Evolutionary conservation across 1,284 basidiomycete genomes (phyloP), one percentile per base, ranked within the genome.

Genomic region (Phellinidium pouzarii): DNA sequence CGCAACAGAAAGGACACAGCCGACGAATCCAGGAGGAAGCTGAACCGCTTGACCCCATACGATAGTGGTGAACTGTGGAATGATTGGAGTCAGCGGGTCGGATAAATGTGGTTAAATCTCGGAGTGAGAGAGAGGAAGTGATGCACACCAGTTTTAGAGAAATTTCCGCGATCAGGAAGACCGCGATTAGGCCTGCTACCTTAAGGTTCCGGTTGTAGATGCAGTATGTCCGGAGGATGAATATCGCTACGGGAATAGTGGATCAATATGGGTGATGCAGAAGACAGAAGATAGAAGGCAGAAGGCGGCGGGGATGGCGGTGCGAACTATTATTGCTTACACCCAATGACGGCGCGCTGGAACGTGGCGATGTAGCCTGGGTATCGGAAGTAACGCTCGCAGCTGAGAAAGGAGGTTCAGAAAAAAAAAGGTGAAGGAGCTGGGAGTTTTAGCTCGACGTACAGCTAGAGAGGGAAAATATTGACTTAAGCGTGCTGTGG

Each of bases 211-310:
- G 31, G 23, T 41, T 41, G 25, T 52, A 52, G 22, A 52, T 52
- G 25, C 50, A 52, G 37, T 52, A 52, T 11, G 37, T 52, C 8
- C 50, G 50, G 23, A 52, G 50, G 12, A 47, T 26, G 36, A 52
- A 52, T 4, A 52, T 36, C 19, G 44, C 50, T 52, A 20, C 9
- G 19, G 44, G 22, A 52, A 26, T 23, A 26, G 34, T 7, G 7
- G 31, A 34, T n/a, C n/a, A n/a, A n/a, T n/a, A n/a, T n/a, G n/a
- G n/a, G n/a, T 11, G 31, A 34, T 11, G 31, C 3, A 8, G 31
- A 34, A 34, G 31, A 3, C 31, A 34, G 31, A 14, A 34, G 31
- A 11, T 34, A 8, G 7, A 8, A 34, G 31, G 11, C 11, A 34
- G 31, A 34, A 34, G 31, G 31, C 31, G 31, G 31, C 11, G 31